Conservation (phyloP, 1,139 yeast genomes). For the Candida tropicalis region DNA sequence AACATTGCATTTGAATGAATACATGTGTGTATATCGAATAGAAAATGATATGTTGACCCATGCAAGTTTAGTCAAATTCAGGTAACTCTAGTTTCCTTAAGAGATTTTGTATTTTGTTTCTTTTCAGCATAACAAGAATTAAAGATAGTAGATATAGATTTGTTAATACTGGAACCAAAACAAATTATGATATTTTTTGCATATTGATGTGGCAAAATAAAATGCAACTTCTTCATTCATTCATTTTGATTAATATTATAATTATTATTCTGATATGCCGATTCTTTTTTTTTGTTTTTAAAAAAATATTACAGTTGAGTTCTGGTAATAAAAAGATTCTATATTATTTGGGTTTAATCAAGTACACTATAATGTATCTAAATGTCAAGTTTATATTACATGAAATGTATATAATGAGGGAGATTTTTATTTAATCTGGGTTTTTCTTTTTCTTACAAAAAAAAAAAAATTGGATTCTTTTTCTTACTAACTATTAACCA, state of each 20-base stretch:
- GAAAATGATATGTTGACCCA: slow-evolving; percentile 1
- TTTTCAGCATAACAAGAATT: slow-evolving; percentile 5
- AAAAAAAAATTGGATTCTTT: too few relatives aligned
- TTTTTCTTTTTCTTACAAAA: too few relatives aligned
- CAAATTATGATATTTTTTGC: not conserved
- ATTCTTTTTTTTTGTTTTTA: not conserved
- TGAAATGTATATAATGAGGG: not conserved
- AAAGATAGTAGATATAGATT: slow-evolving; percentile 5
- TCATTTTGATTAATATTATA: not conserved
- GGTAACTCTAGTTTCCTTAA: slow-evolving; percentile 5
- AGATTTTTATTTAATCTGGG: too few relatives aligned
- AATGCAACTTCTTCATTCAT: too few relatives aligned
- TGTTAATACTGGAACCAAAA: not conserved
- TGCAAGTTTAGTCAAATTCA: slow-evolving; percentile 1
- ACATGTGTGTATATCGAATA: slow-evolving; percentile 2
- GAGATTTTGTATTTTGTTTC: slow-evolving; percentile 1
- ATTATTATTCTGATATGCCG: slow-evolving; percentile 13
- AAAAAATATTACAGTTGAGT: too few relatives aligned
- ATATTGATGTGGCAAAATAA: slow-evolving; percentile 1
- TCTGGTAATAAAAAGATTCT: too few relatives aligned
- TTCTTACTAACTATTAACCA: not conserved
- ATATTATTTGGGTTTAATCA: too few relatives aligned
- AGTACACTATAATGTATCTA: slow-evolving; percentile 3
- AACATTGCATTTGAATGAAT: not conserved
- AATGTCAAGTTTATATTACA: not conserved